These are phyloP conservation scores for Cylindrodendrum hubeiense DNA, from an alignment of 2,329 filamentous ascomycete species.

Conservation along the genomic window DNA sequence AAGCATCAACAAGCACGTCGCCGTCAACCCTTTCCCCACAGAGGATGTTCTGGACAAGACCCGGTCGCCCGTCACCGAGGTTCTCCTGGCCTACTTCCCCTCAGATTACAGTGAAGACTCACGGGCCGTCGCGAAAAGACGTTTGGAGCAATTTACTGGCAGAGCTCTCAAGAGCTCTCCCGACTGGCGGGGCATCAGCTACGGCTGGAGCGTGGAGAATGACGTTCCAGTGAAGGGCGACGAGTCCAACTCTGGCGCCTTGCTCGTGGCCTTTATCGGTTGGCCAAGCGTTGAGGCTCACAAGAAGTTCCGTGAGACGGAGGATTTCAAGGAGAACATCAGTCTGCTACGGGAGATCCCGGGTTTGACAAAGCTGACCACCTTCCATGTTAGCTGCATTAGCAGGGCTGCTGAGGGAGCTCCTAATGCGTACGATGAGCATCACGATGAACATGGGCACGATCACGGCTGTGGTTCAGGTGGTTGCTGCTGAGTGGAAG, in stretches of 20 bases:
- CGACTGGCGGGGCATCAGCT: slow-evolving; percentile 41
- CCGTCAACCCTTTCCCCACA: slow-evolving; percentile 34
- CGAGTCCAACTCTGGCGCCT: slow-evolving; percentile 32
- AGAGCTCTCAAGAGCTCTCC: slow-evolving; percentile 33
- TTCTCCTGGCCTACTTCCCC: slow-evolving; percentile 38
- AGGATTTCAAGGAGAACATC: slow-evolving; percentile 51
- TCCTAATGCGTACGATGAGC: slow-evolving; percentile 22
- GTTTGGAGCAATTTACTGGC: slow-evolving; percentile 31
- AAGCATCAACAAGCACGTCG: slow-evolving; percentile 38
- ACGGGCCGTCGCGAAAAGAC: slow-evolving; percentile 33
- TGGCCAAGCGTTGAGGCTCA: slow-evolving; percentile 56
- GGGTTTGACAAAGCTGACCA: slow-evolving; percentile 33
- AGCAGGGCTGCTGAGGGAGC: slow-evolving; percentile 29
- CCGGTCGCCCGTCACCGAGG: slow-evolving; percentile 37
- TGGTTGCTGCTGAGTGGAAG: neutral
- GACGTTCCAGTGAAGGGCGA: slow-evolving; percentile 47
- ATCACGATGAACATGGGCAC: slow-evolving; percentile 28
- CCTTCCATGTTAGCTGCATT: slow-evolving; percentile 39
- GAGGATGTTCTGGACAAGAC: slow-evolving; percentile 38
- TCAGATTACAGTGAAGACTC: slow-evolving; percentile 33
- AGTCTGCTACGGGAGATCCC: slow-evolving; percentile 39
- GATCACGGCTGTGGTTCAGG: slow-evolving; percentile 11
- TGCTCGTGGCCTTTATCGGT: slow-evolving; percentile 44
- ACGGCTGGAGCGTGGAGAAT: slow-evolving; percentile 49
- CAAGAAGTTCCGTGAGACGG: slow-evolving; percentile 49